Evolutionary conservation across 2,329 filamentous ascomycete genomes (phyloP), one percentile per base, ranked within the genome.

Genomic region (Hypocrella siamensis): DNA sequence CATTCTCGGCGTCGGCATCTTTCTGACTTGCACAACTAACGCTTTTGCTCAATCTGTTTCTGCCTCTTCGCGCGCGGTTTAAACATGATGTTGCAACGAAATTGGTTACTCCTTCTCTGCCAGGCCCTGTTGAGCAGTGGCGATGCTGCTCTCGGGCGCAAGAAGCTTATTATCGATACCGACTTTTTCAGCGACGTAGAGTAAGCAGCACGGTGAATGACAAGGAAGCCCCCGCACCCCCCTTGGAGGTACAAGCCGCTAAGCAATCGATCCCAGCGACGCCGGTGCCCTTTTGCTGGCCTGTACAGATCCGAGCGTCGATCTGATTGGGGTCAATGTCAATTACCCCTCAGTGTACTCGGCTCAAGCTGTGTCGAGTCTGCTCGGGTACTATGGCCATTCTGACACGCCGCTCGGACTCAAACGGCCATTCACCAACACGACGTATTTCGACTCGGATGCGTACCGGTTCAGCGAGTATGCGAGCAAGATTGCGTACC

Each of bases 141-240:
- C 21, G 8, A 12, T 12, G n/a, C n/a, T n/a, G n/a, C n/a, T n/a
- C n/a, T n/a, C n/a, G n/a, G n/a, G n/a, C n/a, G n/a, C n/a, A 24
- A 24, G 21, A 27, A 27, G 14, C 25, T 64, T 19, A 57, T 65
- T 30, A 49, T 64, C 17, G 60, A 64, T 42, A 63, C 60, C 0
- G 60, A 64, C 35, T 43, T 65, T 9, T 61, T 58, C 40, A 58
- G 55, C 22, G 60, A 64, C 32, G 59, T 62, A 24, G 60, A 63
- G 56, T 60, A 47, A 40, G 49, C 42, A 17, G 11, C 36, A 24
- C n/a, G n/a, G n/a, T n/a, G n/a, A n/a, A n/a, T n/a, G n/a, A n/a
- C n/a, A n/a, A n/a, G n/a, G n/a, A n/a, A n/a, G n/a, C n/a, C n/a
- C n/a, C n/a, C n/a, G n/a, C n/a, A n/a, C n/a, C n/a, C n/a, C 21